Conservation (phyloP, 371 early-diverging fungal species). For the Syncephalis fuscata region DNA sequence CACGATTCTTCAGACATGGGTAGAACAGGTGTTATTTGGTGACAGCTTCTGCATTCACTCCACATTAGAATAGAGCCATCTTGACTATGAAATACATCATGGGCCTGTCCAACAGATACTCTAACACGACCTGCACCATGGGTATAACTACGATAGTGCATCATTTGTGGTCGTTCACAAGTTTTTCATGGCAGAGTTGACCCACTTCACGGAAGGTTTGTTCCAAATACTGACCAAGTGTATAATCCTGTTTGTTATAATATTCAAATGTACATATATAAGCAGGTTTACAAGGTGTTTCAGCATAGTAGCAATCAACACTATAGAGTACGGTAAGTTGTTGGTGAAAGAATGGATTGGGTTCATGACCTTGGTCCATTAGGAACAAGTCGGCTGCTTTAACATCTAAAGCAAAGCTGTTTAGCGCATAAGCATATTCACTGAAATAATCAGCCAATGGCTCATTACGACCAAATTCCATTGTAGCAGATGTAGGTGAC, state of each 20-base stretch:
- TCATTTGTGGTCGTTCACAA: conserved; percentile 51
- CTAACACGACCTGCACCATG: conserved; percentile 62
- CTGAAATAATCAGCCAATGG: too few relatives aligned
- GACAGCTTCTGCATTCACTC: conserved; percentile 62
- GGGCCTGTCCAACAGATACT: conserved; percentile 44
- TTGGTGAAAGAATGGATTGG: conserved; percentile 53
- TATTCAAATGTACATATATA: conserved; percentile 59
- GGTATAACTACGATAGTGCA: conserved; percentile 70
- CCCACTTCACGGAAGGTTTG: conserved; percentile 53
- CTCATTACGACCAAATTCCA: too few relatives aligned
- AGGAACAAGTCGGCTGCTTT: conserved; percentile 20
- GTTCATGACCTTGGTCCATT: conserved; percentile 22
- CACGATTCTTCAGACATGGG: conserved; percentile 76
- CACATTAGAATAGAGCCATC: conserved; percentile 68
- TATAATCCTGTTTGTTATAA: conserved; percentile 62
- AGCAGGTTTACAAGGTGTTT: conserved; percentile 52
- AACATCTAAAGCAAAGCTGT: too few relatives aligned
- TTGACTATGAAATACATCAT: conserved; percentile 32
- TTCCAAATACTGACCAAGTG: conserved; percentile 76
- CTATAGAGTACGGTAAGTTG: conserved; percentile 53
- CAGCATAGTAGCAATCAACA: conserved; percentile 23
- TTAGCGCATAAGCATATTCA: too few relatives aligned
- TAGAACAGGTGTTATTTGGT: conserved; percentile 45
- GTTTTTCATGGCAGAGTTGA: conserved; percentile 37
- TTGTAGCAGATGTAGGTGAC: too few relatives aligned